phyloP scores from a whole-genome alignment of 768 basidiomycete genomes.

The Naganishia antarctica region DNA sequence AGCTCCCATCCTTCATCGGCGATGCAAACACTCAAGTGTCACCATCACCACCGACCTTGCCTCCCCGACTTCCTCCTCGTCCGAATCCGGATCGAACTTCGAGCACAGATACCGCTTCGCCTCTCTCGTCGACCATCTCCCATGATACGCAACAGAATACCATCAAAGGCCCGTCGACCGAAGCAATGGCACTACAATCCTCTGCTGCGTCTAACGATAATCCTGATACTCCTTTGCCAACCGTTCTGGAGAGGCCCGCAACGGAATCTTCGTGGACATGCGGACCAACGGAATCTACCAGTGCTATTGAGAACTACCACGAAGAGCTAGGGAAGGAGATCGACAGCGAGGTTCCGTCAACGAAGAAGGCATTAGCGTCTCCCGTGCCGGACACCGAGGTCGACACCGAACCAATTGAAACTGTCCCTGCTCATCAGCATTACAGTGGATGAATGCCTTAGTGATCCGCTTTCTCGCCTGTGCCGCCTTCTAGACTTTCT shows the following conservation, averaged over 20 bases:
- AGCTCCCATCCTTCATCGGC: conserved; percentile 3
- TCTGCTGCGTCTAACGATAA: background rate
- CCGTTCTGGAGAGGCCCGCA: background rate
- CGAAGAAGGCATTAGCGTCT: too few species aligned
- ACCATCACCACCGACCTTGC: background rate
- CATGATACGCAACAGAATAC: background rate
- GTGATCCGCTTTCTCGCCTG: too few species aligned
- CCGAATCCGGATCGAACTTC: background rate
- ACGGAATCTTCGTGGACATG: background rate
- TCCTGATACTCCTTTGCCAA: background rate
- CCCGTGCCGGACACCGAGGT: too few species aligned
- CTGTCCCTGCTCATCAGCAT: too few species aligned
- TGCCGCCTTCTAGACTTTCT: too few species aligned
- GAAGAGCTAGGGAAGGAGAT: too few species aligned
- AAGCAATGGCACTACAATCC: background rate
- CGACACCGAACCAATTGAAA: too few species aligned
- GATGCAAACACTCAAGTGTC: background rate
- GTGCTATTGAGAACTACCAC: background rate
- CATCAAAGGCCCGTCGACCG: background rate
- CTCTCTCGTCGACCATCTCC: background rate
- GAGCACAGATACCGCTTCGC: background rate
- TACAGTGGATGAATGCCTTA: too few species aligned
- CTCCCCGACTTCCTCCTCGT: conserved; percentile 9
- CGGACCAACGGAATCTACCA: background rate
- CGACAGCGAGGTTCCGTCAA: too few species aligned